These are phyloP conservation scores for Ascochyta koolunga DNA, from an alignment of 2,329 filamentous ascomycete genomes.

Conservation along the genomic window DNA sequence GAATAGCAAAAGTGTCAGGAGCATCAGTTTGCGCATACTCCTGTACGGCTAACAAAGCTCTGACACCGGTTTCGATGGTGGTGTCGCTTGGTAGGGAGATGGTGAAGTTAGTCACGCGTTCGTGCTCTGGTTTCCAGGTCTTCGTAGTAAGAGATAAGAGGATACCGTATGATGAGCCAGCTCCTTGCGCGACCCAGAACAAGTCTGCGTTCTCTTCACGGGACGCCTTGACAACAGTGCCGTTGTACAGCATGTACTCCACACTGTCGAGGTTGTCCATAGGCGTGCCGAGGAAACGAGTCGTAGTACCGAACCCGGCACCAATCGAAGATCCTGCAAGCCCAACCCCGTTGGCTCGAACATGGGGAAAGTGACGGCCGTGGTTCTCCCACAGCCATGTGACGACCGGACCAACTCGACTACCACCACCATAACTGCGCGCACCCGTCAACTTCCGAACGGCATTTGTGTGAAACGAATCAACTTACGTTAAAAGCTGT, in stretches of 20 bases:
- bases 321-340: conserved; percentile 22
- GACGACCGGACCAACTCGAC: conserved; percentile 20
- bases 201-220: conserved; percentile 24
- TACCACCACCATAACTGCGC: conserved; percentile 22
- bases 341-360: conserved; percentile 22
- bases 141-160: conserved; percentile 20
- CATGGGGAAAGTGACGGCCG: conserved; percentile 26
- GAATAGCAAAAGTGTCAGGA: conserved; percentile 24
- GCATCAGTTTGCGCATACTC: conserved; percentile 23
- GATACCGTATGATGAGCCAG: conserved; percentile 24
- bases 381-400: conserved; percentile 27
- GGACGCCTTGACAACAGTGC: conserved; percentile 28
- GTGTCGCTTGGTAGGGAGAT: conserved; percentile 18
- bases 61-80: conserved; percentile 16
- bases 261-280: conserved; percentile 25
- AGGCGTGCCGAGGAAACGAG: conserved; percentile 22
- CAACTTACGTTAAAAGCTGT: conserved; percentile 10
- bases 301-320: conserved; percentile 23
- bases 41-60: conserved; percentile 21
- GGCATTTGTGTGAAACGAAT: too few species aligned
- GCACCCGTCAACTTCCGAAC: background rate
- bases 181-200: conserved; percentile 30
- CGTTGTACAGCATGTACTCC: conserved; percentile 21
- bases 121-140: conserved; percentile 22
- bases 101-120: conserved; percentile 22